A percentile compares a stretch with the other conserved stretches of the same genome.
phyloP scores from a whole-genome alignment of 1,284 basidiomycete species.

The Hemileia vastatrix region DNA sequence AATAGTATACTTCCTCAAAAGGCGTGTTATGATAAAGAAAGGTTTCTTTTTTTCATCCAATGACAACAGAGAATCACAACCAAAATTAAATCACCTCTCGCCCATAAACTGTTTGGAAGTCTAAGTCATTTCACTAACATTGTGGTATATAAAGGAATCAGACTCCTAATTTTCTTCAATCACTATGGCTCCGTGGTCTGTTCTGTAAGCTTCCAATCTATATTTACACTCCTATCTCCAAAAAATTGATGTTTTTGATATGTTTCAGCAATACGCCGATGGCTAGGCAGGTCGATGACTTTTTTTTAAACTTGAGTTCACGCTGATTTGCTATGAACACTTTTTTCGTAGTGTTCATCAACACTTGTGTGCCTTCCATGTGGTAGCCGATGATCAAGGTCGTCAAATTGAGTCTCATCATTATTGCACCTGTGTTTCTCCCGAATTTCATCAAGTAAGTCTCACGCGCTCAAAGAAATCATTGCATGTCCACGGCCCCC shows the following conservation, averaged over 20 bases:
- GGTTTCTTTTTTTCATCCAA: too few species aligned
- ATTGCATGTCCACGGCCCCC: neutral
- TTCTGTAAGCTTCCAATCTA: neutral
- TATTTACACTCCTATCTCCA: neutral
- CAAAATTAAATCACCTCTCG: too few species aligned
- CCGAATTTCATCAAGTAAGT: slow-evolving; percentile 25
- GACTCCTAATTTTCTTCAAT: too few species aligned
- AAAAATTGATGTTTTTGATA: neutral
- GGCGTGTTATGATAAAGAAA: too few species aligned
- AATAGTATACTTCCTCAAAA: too few species aligned
- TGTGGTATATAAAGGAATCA: too few species aligned
- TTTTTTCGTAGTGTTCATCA: slow-evolving; percentile 1
- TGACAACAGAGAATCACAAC: too few species aligned
- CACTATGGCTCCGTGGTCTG: neutral
- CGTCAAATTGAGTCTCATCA: slow-evolving; percentile 26
- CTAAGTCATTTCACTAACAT: too few species aligned
- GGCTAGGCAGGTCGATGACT: neutral
- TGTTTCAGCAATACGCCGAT: neutral
- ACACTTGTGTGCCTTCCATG: slow-evolving; percentile 15
- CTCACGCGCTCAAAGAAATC: too few species aligned
- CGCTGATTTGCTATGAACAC: neutral
- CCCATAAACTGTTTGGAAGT: too few species aligned
- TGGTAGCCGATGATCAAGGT: slow-evolving; percentile 17
- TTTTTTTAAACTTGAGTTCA: neutral
- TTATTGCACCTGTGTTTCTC: slow-evolving; percentile 25